A percentile compares a stretch with the other conserved stretches of the same genome.
These are phyloP conservation scores for Aspergillus calidoustus DNA, from an alignment of 2,329 filamentous ascomycete genomes.

Conservation along the genomic window DNA sequence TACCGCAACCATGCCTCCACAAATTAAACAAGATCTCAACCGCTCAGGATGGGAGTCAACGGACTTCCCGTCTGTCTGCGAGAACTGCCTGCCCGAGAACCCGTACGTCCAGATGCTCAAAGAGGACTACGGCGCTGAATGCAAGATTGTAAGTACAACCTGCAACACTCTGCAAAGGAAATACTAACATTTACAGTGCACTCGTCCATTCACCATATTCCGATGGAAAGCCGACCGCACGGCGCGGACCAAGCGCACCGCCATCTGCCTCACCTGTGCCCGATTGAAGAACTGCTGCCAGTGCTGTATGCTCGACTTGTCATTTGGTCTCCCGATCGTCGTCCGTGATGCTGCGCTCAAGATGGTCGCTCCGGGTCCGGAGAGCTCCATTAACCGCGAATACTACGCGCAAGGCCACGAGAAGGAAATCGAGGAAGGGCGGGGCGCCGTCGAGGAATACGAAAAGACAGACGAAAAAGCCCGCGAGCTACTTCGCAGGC, in stretches of 20 bases:
- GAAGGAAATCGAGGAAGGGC: constrained; percentile 89
- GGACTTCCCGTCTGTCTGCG: constrained; percentile 61
- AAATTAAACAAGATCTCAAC: constrained; percentile 96
- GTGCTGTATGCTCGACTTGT: constrained; percentile 97
- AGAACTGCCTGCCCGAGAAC: constrained; percentile 93
- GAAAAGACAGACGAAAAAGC: constrained; percentile 98
- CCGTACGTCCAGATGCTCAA: constrained; percentile 99
- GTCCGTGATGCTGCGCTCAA: constrained; percentile 95
- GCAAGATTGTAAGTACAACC: constrained; percentile 61
- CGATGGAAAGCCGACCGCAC: constrained; percentile 93
- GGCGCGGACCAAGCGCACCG: constrained; percentile 88
- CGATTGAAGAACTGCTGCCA: constrained; percentile 99
- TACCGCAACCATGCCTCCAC: constrained; percentile 63
- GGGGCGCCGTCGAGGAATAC: constrained; percentile 83
- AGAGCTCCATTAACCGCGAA: constrained; percentile 91
- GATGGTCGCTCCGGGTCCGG: constrained; percentile 93
- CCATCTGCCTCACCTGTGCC: constrained; percentile 94
- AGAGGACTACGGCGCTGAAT: constrained; percentile 89
- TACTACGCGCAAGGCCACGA: constrained; percentile 99
- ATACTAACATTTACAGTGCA: constrained; percentile 61
- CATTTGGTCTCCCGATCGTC: constrained; percentile 91
- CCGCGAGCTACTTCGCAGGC: constrained; percentile 77
- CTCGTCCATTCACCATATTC: constrained; percentile 93
- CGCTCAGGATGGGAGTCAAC: constrained; percentile 90
- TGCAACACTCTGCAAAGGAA: not conserved